Evolutionary conservation across 1,284 basidiomycete species (phyloP).

Genomic region (Salmacisia buchloeana): DNA sequence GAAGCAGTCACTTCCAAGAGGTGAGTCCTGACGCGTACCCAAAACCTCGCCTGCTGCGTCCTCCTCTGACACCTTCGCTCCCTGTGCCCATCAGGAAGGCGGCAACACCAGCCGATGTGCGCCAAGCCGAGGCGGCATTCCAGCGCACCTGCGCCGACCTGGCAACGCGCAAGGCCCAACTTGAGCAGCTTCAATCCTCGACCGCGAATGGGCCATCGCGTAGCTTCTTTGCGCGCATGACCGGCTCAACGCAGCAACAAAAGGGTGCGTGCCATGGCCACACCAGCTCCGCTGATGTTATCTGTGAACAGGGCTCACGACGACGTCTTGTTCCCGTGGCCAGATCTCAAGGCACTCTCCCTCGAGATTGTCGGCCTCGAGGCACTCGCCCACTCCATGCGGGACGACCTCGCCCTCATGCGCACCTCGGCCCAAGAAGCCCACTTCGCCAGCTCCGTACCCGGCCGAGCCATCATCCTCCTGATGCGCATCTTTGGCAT

Average conservation of each 20-base stretch:
- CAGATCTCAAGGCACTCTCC: slow-evolving; percentile 46
- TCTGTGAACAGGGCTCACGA: slow-evolving; percentile 21
- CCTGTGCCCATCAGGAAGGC: background rate
- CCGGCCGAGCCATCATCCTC: slow-evolving; percentile 45
- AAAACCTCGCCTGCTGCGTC: background rate
- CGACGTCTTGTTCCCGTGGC: background rate
- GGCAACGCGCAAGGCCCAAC: slow-evolving; percentile 22
- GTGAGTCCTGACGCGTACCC: slow-evolving; percentile 10
- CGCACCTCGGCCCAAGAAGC: slow-evolving; percentile 43
- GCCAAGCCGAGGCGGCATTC: slow-evolving; percentile 17
- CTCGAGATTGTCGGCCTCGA: slow-evolving; percentile 51
- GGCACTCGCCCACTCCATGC: slow-evolving; percentile 51
- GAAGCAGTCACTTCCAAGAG: slow-evolving; percentile 39
- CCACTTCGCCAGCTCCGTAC: slow-evolving; percentile 44
- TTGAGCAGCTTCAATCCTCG: slow-evolving; percentile 24
- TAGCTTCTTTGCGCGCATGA: slow-evolving; percentile 1
- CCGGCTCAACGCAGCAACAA: background rate
- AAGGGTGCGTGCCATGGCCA: slow-evolving; percentile 13
- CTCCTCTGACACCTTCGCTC: background rate
- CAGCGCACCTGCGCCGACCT: slow-evolving; percentile 29
- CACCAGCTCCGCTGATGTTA: slow-evolving; percentile 1
- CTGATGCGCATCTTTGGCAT: slow-evolving; percentile 49
- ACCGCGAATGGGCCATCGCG: slow-evolving; percentile 7
- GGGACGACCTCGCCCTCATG: slow-evolving; percentile 47
- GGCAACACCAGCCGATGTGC: slow-evolving; percentile 11